Evolutionary conservation across 1,139 yeast species (phyloP), one percentile per base, ranked within the genome.

Genomic region (Kazachstania sp.): DNA sequence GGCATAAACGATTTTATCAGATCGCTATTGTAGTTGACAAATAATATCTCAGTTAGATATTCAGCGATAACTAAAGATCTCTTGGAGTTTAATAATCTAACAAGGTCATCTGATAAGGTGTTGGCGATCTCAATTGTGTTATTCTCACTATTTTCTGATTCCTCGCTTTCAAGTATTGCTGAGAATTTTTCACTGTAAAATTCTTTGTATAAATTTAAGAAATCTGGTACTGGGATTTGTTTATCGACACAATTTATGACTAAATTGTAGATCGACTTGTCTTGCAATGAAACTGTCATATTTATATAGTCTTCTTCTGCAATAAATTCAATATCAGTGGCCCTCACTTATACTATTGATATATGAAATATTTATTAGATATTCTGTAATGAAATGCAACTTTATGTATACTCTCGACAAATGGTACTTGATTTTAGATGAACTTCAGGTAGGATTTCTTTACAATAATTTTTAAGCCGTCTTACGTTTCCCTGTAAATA

Each of bases 181-280:
- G 56, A 54, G 44, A 57, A 56, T 41, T 55, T 54, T 47, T 61
- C 66, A 47, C 60, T 64, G 43, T 58, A 59, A 43, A 62, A 58
- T 46, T 63, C 67, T 41, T 62, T 63, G 49, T 60, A 64, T 28
- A 63, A 53, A 37, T 58, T 61, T 9, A 59, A 45, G 44, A 63
- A 64, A 31, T 62, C 66, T 20, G 51, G 46, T 1, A 66, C 49
- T 18, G 60, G 46, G 18, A 63, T 49, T 13, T 57, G 59, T 43
- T 59, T 53, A 15, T 55, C 54, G 3, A 63, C 57, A 51, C 65
- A 64, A 36, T 58, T 60, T 26, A 53, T 39, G 2, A 60, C 58
- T 39, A 64, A 47, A 29, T 52, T 55, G 34, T 47, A 54, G 3
- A 63, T 50, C 3, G 60, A 51, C 13, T 59, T 60, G 41, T 52